These are phyloP conservation scores for Pyricularia pennisetigena DNA, from an alignment of 2,329 filamentous ascomycete genomes.

Conservation along the genomic window DNA sequence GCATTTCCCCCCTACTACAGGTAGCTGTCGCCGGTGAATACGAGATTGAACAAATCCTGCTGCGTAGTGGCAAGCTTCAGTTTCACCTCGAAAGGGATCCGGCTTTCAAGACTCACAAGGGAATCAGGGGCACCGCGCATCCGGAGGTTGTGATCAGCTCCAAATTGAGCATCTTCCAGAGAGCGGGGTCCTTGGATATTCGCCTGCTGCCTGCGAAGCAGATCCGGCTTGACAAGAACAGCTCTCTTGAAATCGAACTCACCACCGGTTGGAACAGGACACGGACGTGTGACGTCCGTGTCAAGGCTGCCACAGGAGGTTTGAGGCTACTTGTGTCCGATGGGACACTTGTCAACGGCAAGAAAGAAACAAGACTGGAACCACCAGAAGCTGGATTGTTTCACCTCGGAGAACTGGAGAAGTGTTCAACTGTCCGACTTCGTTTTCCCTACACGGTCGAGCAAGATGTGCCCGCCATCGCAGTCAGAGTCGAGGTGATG, in stretches of 20 bases:
- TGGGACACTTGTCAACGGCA: slow-evolving; percentile 35
- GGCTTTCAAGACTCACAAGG: slow-evolving; percentile 27
- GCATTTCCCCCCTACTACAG: slow-evolving; percentile 21
- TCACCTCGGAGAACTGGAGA: slow-evolving; percentile 34
- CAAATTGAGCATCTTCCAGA: slow-evolving; percentile 65
- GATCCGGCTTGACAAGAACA: slow-evolving; percentile 71
- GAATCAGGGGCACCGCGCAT: slow-evolving; percentile 28
- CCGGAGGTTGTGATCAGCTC: slow-evolving; percentile 43
- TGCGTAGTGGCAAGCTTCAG: slow-evolving; percentile 53
- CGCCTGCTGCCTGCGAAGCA: slow-evolving; percentile 55
- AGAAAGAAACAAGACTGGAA: slow-evolving; percentile 18
- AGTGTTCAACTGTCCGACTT: slow-evolving; percentile 43
- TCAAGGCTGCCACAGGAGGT: slow-evolving; percentile 56
- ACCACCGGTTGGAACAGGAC: slow-evolving; percentile 66
- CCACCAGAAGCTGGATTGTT: slow-evolving; percentile 45
- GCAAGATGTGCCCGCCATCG: slow-evolving; percentile 60
- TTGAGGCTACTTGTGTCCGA: slow-evolving; percentile 54
- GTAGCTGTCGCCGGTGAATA: slow-evolving; percentile 63
- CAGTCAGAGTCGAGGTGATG: slow-evolving; percentile 63
- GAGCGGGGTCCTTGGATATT: slow-evolving; percentile 57
- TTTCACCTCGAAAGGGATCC: slow-evolving; percentile 54
- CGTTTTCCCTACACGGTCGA: slow-evolving; percentile 77
- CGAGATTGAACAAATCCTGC: slow-evolving; percentile 59
- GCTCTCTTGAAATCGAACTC: slow-evolving; percentile 65
- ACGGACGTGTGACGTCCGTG: slow-evolving; percentile 45